A percentile compares a stretch with the other conserved stretches of the same genome.
phyloP scores from a whole-genome alignment of 495 filamentous ascomycete genomes.

The Hyaloscypha finlandica region DNA sequence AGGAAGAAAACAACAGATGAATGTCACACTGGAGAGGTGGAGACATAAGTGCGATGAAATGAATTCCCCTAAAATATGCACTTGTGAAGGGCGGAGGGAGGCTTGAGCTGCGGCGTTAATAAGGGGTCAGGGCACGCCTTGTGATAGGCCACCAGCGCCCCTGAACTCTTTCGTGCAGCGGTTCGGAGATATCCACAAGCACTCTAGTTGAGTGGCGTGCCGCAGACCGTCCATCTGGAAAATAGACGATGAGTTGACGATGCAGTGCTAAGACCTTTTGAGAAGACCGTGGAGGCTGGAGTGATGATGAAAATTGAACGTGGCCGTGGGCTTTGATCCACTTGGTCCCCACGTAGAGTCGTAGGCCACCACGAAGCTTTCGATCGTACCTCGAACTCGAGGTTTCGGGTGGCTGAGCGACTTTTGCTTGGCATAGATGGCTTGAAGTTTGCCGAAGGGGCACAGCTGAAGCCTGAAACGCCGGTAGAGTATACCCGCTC shows the following conservation, averaged over 20 bases:
- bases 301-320: neutral
- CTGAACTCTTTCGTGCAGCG: neutral
- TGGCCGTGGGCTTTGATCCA: neutral
- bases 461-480: slow-evolving; percentile 1
- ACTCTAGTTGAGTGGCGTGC: neutral
- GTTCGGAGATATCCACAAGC: neutral
- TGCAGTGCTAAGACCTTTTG: neutral
- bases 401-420: neutral
- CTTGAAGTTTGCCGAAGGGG: neutral
- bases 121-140: slow-evolving; percentile 7
- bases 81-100: slow-evolving; percentile 10
- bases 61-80: neutral
- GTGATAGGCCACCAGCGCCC: neutral
- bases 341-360: neutral
- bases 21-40: neutral
- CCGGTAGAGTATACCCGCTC: neutral
- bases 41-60: neutral
- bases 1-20: neutral
- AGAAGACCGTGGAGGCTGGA: neutral
- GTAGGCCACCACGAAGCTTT: neutral
- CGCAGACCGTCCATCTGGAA: neutral
- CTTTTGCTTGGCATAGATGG: neutral
- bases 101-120: slow-evolving; percentile 10
- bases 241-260: neutral
- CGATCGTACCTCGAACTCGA: neutral